Base-by-base conservation (phyloP, 192 early-diverging fungal species). In the Glomus cerebriforme region DNA sequence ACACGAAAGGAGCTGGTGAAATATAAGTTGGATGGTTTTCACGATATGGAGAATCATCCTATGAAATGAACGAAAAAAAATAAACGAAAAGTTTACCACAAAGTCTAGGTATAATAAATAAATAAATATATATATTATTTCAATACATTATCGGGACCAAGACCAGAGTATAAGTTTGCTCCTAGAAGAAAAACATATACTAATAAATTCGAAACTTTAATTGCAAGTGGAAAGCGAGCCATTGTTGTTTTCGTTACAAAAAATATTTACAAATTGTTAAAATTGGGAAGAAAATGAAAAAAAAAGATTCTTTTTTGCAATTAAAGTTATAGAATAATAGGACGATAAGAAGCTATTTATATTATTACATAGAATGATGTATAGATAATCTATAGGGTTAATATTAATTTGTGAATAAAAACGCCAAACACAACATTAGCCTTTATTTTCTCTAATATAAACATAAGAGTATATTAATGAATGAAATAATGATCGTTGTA, bases 1-100 rank as follows among this genome's bases (percentile, higher is more conserved):
- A 89, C 22, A 89, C 87, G 75, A 83, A 93, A 27, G 82, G 78
- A 31, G 92, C 92, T 67, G 92, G 91, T 34, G 89, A 91, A 24
- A 92, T 84, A 75, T 89, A 92, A 24, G 92, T 92, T 63, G 78
- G 65, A 64, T 91, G 86, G n/a, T 79, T 64, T 24, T 65, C 73
- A 54, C 79, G 80, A 73, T 84, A 82, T 31, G 84, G 84, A 4
- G 77, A 69, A 62, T 79, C 77, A 35, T 79, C 75, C 78, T 54
- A 73, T 31, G 26, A 29, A 31, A 73, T 22, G n/a, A 22, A 10
- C 8, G 34, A 37, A 71, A 71, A 71, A 17, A 15, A 29, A n/a
- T 22, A 32, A 17, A 19, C 7, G n/a, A 22, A 19, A 19, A 67
- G 34, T 37, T 19, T 7, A 34, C 22, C 15, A n/a, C 34, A 1